Base-by-base conservation (phyloP, 164 flowering plant genomes). In the Akebia trifoliata region DNA sequence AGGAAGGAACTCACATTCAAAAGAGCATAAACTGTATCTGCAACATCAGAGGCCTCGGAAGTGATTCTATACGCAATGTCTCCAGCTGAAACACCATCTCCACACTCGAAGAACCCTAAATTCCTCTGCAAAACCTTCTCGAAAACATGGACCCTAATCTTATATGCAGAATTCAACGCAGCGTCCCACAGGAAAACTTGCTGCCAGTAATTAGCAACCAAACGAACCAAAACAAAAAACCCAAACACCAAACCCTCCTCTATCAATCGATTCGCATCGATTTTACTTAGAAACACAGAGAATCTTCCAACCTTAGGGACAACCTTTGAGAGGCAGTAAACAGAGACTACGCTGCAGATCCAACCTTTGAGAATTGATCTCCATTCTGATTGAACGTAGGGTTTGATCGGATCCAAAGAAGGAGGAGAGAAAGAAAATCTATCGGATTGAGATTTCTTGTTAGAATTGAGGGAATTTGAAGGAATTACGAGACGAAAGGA, bases 121-220 rank as follows among this genome's bases (percentile, higher is more conserved):
- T 94, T 95, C 52, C 87, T 80, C 78, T 75, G 56, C 75, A 94
- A 69, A 64, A 90, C 91, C 78, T 50, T 78, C 52, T 67, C 60
- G 49, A 83, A 94, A 9, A 80, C 95, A 68, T 60, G 36, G 63
- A 76, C 70, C 69, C 99, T 68, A 20, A 90, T 57, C 63, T 60
- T 46, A 60, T 67, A 81, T n/a, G 63, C 75, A 2, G 78, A 71
- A 47, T 66, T 74, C 66, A 90, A 47, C 21, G 97, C 83, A 3
- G 95, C 99, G 7, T 86, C 96, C 99, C 96, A 90, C 42, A 93
- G 61, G 42, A 87, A 72, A 57, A 83, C 86, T 57, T 93, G 92
- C 76, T 93, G 99, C 74, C 70, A 68, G 58, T 87, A 93, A 65
- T 43, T 63, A 2, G 82, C 77, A 9, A 82, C 67, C 15, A 72